Evolutionary conservation across 345 rosid genomes (phyloP), one percentile per base, ranked within the genome.

Genomic region (Mangifera indica): DNA sequence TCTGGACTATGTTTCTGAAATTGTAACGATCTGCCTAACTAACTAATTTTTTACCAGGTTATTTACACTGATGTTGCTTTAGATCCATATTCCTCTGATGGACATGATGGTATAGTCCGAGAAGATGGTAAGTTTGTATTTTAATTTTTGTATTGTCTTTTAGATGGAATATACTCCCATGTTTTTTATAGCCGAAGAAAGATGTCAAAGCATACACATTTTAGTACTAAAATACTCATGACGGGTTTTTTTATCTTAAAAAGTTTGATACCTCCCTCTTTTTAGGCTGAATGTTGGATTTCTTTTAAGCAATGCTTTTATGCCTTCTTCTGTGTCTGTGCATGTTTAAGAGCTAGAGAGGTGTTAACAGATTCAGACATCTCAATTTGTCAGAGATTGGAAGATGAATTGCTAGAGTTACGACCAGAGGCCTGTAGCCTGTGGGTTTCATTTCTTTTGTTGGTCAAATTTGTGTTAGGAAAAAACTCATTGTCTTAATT

Each of bases 91-190:
- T 90, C 97, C 63, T 83, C 95, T 1, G 91, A 79, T 78, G 98
- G 98, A 49, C 98, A 94, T 83, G 97, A 89, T 83, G 98, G 97
- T 74, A 90, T 92, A 26, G 90, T 92, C 29, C 76, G 94, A 74
- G 97, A 90, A 83, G 96, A 93, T 80, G 97, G 97, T 89, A 76
- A 77, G 81, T 53, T 69, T 64, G 46, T 56, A 55, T 14, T 20
- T 14, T 60, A 65, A 10, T 57, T 26, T 15, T 40, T 56, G 57
- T 60, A 53, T 25, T 48, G 2, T 25, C 2, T 26, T 53, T 63
- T 55, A 32, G 42, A 1, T 9, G 13, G 4, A 26, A 40, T 0
- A 29, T 29, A 20, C 18, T 63, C 51, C 32, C 29, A 58, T 0
- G 20, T 58, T 3, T 10, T 58, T 20, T 18, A 32, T 44, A 9